Conservation (phyloP, 495 filamentous ascomycete genomes). For the Lasiosphaeris hirsuta region DNA sequence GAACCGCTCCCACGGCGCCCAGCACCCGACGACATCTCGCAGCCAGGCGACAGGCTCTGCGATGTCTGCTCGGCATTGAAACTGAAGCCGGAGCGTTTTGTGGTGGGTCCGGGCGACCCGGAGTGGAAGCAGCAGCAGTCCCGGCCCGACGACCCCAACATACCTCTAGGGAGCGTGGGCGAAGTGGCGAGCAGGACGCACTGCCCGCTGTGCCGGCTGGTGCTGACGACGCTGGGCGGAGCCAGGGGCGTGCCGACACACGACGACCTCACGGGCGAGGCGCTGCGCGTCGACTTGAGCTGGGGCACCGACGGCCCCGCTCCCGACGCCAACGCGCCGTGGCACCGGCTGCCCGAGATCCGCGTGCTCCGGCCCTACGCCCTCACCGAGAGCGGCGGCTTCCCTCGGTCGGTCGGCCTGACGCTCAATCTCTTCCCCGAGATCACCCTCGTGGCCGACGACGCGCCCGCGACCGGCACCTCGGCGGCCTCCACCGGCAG, state of each 20-base stretch:
- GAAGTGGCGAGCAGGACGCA: not conserved
- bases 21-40: too few species aligned
- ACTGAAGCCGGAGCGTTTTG: not conserved
- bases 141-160: not conserved
- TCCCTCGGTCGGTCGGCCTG: not conserved
- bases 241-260: not conserved
- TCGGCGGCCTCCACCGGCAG: not conserved
- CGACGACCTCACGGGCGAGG: not conserved
- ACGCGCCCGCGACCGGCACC: too few species aligned
- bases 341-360: not conserved
- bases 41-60: not conserved
- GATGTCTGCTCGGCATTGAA: not conserved
- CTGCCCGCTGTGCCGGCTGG: not conserved
- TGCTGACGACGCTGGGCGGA: not conserved
- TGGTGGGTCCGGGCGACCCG: not conserved
- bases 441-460: not conserved
- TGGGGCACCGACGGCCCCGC: not conserved
- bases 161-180: not conserved
- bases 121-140: not conserved
- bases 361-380: not conserved
- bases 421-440: not conserved
- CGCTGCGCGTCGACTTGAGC: not conserved
- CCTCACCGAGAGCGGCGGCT: not conserved
- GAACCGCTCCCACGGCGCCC: too few species aligned
- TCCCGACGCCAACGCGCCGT: not conserved